Evolutionary conservation across 1,284 basidiomycete species (phyloP), one percentile per base, ranked within the genome.

Genomic region (Moesziomyces sp.): DNA sequence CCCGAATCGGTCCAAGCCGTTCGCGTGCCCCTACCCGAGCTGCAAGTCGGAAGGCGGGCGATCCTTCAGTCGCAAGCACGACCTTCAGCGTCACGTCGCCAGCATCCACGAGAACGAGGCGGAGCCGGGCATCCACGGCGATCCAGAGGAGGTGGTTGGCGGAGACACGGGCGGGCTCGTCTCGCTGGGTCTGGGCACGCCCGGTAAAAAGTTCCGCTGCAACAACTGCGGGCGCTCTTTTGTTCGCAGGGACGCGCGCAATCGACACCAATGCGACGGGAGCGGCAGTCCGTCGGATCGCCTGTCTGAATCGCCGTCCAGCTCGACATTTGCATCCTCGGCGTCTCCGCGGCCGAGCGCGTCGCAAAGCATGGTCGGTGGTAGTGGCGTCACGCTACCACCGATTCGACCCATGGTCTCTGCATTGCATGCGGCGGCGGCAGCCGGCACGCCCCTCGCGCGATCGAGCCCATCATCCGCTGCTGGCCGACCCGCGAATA

Each of bases 61-160:
- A 55, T 91, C 92, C 3, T 94, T 94, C 85, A 92, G 91, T 76
- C 90, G 93, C 78, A 94, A 94, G 86, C 93, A 94, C 78, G 93
- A 94, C 81, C 85, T 94, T 5, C 91, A 91, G 40, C 90, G 93
- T 50, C 93, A 94, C 82, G 87, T 93, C 47, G 89, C 92, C 46
- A 92, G 91, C 67, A 93, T 94, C 69, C 93, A 94, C 80, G 80
- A 82, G 45, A 69, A 64, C 34, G 82, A 83, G 54, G 67, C 81
- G 1, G 72, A 81, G 53, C 81, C 82, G 0, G 77, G 73, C 28
- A 65, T 79, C 34, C 61, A 72, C 45, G 74, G 69, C 9, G 74
- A 74, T 56, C 75, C 76, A 3, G 69, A 74, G 34, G 72, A 80
- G 35, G 71, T 69, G 14, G 60, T 51, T 9, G 73, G 52, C 42